Evolutionary conservation across 345 rosid species (phyloP), one percentile per base, ranked within the genome.

Genomic region (Linum trigynum): DNA sequence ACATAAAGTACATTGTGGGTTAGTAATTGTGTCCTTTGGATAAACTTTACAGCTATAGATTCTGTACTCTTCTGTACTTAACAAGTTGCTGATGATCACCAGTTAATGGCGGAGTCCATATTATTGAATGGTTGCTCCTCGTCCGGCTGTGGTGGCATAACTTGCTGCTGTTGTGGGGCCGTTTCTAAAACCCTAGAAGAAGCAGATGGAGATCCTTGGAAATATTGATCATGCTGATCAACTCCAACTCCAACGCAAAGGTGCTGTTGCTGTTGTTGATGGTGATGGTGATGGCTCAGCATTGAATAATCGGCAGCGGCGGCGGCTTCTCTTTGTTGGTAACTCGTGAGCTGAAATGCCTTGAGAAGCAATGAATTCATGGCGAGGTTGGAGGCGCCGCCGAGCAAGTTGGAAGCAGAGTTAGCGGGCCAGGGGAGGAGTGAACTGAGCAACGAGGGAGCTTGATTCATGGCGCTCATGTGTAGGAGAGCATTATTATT

Each of bases 311-410:
- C 79, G 5, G 15, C 43, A 41, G 3, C 14, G 66, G 61, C 68
- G 32, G 77, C 63, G 57, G 75, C 82, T 70, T 82, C 84, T 62
- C 83, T 79, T 55, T 76, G 82, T 72, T 79, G 82, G 70, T 81
- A 78, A 55, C 72, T 86, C 73, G 83, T 85, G 12, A 76, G 80
- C 60, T 94, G 99, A 70, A 90, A 75, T 66, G 96, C 98, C 83
- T 86, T 90, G 56, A 88, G 82, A 67, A 94, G 81, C 78, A 84
- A 71, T 57, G 97, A 85, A 81, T 90, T 90, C 85, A 86, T 77
- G 23, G 98, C 74, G 2, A 90, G 73, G 72, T 79, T 85, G 2
- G 96, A 80, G 74, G 70, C 72, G 32, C 32, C 32, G 32, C 32
- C 32, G 42, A 90, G 77, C 72, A 90, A 69, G 77, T 71, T 81